Base-by-base conservation (phyloP, 805 yeast genomes). In the Ogataea henricii region DNA sequence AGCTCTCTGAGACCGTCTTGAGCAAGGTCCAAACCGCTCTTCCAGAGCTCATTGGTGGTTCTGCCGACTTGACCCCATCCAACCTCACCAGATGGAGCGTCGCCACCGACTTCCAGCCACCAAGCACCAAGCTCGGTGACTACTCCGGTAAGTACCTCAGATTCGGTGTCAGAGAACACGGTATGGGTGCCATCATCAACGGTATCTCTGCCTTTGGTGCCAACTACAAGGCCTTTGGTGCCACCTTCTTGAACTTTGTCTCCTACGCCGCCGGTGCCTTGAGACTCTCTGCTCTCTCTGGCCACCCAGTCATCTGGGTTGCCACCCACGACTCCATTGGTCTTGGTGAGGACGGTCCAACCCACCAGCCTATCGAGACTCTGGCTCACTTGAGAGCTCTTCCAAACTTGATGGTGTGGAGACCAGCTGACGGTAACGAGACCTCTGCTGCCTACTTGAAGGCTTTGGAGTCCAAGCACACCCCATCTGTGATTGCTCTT, bases 161-260 rank as follows among this genome's bases (percentile, higher is more conserved):
- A 77, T 92, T 85, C 71, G 99, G 99, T 84, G 96, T 92, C 57
- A 87, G 99, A 76, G 99, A 92, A 79, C 98, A 94, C 74, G 97
- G 89, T 71, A 90, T 92, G 97, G 97, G 96, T 76, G 97, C 97
- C 57, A 87, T 91, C 70, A 80, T 91, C 83, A 92, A 94, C 75
- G 99, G 99, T 85, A 87, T 92, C 62, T 79, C 94, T 51, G 97
- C 97, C 47, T 92, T 74, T 66, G 87, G 87, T 74, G 87, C 87
- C 55, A 89, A 88, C 76, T 82, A 77, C 79, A 87, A 84, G 72
- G 85, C 90, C 61, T 91, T 84, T 76, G 97, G 97, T 71, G 98
- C 96, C 74, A 92, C 99, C 66, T 92, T 92, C 90, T 79, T 92
- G 72, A 92, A 94, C 83, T 92, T 92, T 62, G 85, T 79, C 54